Evolutionary conservation across 2,329 filamentous ascomycete genomes (phyloP).

Genomic region (Helicocarpus griseus): DNA sequence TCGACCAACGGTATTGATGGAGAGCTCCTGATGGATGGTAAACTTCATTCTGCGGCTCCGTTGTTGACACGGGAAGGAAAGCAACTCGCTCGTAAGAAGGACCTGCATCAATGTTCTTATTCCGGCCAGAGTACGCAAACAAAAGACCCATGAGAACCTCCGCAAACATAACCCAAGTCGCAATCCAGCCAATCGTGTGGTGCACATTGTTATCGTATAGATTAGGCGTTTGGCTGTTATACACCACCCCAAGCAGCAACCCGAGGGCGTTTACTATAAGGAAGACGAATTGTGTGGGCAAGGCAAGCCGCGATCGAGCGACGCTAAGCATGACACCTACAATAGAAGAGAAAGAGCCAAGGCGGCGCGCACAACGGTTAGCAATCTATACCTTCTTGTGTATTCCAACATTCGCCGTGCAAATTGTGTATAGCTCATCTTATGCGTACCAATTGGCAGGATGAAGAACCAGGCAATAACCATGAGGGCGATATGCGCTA

Average conservation of each 20-base stretch:
- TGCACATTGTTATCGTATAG: conserved; percentile 83
- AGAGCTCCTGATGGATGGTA: conserved; percentile 19
- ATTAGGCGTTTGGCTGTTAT: conserved; percentile 74
- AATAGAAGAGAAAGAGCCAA: conserved; percentile 4
- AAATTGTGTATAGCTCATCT: not conserved
- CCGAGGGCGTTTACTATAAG: conserved; percentile 54
- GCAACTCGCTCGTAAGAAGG: conserved; percentile 42
- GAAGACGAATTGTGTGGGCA: conserved; percentile 61
- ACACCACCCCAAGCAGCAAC: conserved; percentile 56
- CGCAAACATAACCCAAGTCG: conserved; percentile 59
- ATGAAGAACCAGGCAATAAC: conserved; percentile 61
- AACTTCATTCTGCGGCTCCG: conserved; percentile 45
- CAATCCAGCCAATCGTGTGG: conserved; percentile 76
- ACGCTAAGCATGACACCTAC: conserved; percentile 79
- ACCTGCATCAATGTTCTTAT: conserved; percentile 19
- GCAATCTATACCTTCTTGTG: not conserved
- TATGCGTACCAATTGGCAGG: conserved; percentile 58
- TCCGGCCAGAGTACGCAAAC: conserved; percentile 47
- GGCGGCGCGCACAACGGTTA: not conserved
- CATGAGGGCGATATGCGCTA: conserved; percentile 64
- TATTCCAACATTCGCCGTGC: not conserved
- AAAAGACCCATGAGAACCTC: conserved; percentile 63
- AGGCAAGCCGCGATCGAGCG: conserved; percentile 63
- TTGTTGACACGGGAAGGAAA: conserved; percentile 54
- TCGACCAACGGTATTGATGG: conserved; percentile 49